Evolutionary conservation across 768 basidiomycete species (phyloP), one percentile per base, ranked within the genome.

Genomic region (Multifurca ochricompacta): DNA sequence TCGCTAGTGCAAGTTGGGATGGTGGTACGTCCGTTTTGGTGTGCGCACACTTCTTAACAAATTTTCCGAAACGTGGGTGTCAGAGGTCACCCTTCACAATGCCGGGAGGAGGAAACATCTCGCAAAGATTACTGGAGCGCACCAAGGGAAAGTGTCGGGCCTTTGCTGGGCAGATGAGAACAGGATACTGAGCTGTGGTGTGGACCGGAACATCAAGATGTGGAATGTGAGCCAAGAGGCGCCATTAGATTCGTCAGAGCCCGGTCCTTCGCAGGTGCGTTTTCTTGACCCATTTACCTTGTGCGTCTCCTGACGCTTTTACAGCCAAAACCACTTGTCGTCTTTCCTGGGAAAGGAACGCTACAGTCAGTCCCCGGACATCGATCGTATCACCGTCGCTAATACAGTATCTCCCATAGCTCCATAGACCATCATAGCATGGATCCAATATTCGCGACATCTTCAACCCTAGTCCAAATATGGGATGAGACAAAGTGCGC

Each of bases 401-500:
- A 48, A 59, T 52, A 19, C 16, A 13, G 4, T 10, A 31, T 7
- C 19, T 3, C 40, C 42, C 51, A 6, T 63, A 95, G 93, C 65
- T 86, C 87, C 40, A 89, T 99, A 69, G 92, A 97, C 63, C 96
- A 97, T 65, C 96, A 98, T 66, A 79, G 86, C 42, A 80, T 81
- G 32, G 88, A 94, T 54, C 75, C 85, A n/a, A 69, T 92, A 4
- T 99, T 99, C 62, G 95, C 93, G 0, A 94, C 95, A 0, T 93
- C 92, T 2, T 95, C 92, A 0, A 91, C 86, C 62, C 78, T 80
- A 44, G 93, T 99, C 6, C 95, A 98, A 67, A 78, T 99, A 61
- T 99, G 96, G 96, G 96, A 99, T 62, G 92, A 97, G 69, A 94
- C 86, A 34, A 91, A 91, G 89, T 91, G 51, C n/a, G 82, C 46